A percentile compares a stretch with the other conserved stretches of the same genome.
Evolutionary conservation across 1,284 basidiomycete genomes (phyloP).

Genomic region (Apiotrichum akiyoshidainum): DNA sequence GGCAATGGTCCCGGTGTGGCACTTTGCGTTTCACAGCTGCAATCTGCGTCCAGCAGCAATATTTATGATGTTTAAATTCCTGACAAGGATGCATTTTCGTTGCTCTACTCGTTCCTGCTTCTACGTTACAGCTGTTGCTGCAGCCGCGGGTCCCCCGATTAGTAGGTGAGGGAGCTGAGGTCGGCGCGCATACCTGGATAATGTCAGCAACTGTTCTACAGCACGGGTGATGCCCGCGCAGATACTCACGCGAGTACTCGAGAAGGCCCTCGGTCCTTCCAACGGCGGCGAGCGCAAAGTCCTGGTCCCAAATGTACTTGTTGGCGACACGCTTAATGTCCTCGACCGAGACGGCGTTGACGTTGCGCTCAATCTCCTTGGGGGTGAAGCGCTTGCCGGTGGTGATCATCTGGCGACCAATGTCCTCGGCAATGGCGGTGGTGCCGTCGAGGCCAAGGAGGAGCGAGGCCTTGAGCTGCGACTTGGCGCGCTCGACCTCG

Average conservation of each 20-base stretch:
- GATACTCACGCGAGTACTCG: conserved; percentile 11
- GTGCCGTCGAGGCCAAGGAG: conserved; percentile 89
- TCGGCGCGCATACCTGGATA: neutral
- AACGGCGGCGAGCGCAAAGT: conserved; percentile 70
- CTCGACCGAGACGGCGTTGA: conserved; percentile 80
- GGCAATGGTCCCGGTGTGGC: no score
- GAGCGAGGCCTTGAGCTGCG: conserved; percentile 92
- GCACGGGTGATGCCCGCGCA: neutral
- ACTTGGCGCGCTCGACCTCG: conserved; percentile 96
- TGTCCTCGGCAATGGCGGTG: conserved; percentile 96
- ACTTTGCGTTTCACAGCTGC: no score
- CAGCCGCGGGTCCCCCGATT: neutral
- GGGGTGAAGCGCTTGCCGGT: conserved; percentile 86
- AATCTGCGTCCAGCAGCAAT: no score
- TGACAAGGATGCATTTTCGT: no score
- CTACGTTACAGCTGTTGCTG: no score
- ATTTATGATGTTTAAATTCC: no score
- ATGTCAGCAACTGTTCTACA: neutral
- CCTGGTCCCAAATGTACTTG: conserved; percentile 91
- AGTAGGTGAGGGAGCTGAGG: conserved; percentile 1
- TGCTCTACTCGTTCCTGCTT: no score
- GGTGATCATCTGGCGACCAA: conserved; percentile 94
- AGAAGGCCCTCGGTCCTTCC: conserved; percentile 82
- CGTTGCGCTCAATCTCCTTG: conserved; percentile 86
- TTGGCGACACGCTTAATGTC: conserved; percentile 87